Conservation (phyloP, 148 eudicot genomes). For the Chenopodium album region DNA sequence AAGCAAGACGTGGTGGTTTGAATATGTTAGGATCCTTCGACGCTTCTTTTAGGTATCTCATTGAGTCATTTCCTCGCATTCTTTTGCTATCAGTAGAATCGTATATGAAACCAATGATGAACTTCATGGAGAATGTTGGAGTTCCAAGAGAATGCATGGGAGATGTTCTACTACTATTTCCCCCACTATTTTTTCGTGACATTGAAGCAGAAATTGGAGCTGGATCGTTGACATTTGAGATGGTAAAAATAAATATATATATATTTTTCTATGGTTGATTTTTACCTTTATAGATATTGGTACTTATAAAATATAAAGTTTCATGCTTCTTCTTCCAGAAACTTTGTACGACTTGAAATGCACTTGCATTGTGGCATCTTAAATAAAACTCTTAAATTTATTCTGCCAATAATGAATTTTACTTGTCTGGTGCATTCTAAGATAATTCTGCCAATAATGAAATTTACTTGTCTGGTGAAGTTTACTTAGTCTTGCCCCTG, state of each 20-base stretch:
- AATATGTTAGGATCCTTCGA: slow-evolving; percentile 55
- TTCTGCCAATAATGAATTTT: too few relatives aligned
- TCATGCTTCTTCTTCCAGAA: too few relatives aligned
- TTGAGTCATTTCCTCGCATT: slow-evolving; percentile 87
- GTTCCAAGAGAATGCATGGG: slow-evolving; percentile 50
- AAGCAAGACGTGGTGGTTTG: slow-evolving; percentile 93
- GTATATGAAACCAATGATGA: slow-evolving; percentile 42
- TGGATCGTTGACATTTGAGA: slow-evolving; percentile 43
- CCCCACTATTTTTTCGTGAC: slow-evolving; percentile 63
- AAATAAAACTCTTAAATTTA: too few relatives aligned
- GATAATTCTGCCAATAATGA: too few relatives aligned
- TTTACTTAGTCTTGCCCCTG: too few relatives aligned
- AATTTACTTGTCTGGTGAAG: too few relatives aligned
- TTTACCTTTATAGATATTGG: background rate
- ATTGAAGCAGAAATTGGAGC: slow-evolving; percentile 48
- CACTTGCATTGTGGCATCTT: too few relatives aligned
- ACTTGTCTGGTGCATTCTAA: too few relatives aligned
- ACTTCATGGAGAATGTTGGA: slow-evolving; percentile 59
- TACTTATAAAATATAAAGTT: too few relatives aligned
- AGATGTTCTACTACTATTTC: slow-evolving; percentile 60
- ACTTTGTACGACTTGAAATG: too few relatives aligned
- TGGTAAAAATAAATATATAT: slow-evolving; percentile 38
- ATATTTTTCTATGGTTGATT: background rate
- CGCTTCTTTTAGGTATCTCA: slow-evolving; percentile 58
- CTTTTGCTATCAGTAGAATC: slow-evolving; percentile 63